Conservation (phyloP, 106 monocot genomes). For the Iris macrosiphon region DNA sequence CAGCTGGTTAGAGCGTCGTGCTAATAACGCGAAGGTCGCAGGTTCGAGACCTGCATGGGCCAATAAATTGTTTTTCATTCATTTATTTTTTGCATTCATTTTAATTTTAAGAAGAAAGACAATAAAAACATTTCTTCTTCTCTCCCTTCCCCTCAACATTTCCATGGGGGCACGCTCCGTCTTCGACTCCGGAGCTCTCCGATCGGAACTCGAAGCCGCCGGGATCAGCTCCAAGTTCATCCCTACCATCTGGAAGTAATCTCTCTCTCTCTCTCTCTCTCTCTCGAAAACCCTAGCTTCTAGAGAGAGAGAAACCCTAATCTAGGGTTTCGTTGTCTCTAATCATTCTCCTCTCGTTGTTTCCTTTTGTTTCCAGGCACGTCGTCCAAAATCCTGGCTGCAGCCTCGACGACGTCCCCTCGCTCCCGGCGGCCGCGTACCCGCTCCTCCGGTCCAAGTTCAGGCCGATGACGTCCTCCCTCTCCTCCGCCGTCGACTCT, state of each 20-base stretch:
- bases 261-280: background rate
- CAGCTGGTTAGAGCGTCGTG: constrained; percentile 99
- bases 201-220: too few species aligned
- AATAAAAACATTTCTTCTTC: too few species aligned
- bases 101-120: too few species aligned
- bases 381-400: constrained; percentile 73
- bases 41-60: constrained; percentile 98
- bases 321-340: constrained; percentile 8
- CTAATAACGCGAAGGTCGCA: constrained; percentile 98
- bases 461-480: constrained; percentile 53
- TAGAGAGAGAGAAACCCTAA: background rate
- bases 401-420: constrained; percentile 64
- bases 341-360: too few species aligned
- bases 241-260: constrained; percentile 60
- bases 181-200: too few species aligned
- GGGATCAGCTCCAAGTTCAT: too few species aligned
- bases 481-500: constrained; percentile 66
- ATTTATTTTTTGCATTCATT: too few species aligned
- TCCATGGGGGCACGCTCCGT: too few species aligned
- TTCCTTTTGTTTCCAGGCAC: constrained; percentile 27
- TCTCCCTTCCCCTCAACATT: too few species aligned
- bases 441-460: constrained; percentile 69
- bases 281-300: background rate
- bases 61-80: constrained; percentile 7
- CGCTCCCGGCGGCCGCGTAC: constrained; percentile 80